Conservation (phyloP, 768 basidiomycete species). For the Postia placenta region DNA sequence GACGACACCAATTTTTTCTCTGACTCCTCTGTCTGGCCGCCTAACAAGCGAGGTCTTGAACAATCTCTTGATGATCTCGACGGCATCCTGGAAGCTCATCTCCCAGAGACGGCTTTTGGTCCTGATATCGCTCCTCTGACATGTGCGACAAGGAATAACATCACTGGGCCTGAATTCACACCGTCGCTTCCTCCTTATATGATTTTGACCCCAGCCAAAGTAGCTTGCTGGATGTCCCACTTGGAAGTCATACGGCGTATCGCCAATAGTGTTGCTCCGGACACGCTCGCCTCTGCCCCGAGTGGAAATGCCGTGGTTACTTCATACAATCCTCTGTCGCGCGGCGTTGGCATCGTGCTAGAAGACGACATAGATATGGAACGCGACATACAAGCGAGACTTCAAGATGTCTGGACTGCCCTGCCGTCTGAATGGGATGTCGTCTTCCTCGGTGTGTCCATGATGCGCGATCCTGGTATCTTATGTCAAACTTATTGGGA, state of each 20-base stretch:
- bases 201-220: constrained; percentile 49
- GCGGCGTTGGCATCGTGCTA: constrained; percentile 39
- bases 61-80: neutral
- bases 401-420: constrained; percentile 38
- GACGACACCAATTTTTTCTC: too few relatives aligned
- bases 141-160: constrained; percentile 30
- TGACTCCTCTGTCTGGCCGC: neutral
- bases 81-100: too few relatives aligned
- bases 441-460: constrained; percentile 54
- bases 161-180: constrained; percentile 21
- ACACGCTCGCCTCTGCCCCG: neutral
- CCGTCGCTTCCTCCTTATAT: constrained; percentile 37
- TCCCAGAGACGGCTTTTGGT: too few relatives aligned
- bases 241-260: constrained; percentile 43
- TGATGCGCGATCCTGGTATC: neutral
- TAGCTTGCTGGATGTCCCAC: constrained; percentile 75
- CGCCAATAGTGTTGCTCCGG: constrained; percentile 18
- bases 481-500: constrained; percentile 3
- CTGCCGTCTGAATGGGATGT: constrained; percentile 68
- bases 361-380: constrained; percentile 84
- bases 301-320: neutral
- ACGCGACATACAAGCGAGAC: constrained; percentile 41
- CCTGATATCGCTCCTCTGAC: constrained; percentile 25
- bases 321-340: neutral
- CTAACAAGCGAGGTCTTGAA: neutral